phyloP scores from a whole-genome alignment of 225 moss, liverwort and hornwort genomes.

The Physcomitrellopsis africana region DNA sequence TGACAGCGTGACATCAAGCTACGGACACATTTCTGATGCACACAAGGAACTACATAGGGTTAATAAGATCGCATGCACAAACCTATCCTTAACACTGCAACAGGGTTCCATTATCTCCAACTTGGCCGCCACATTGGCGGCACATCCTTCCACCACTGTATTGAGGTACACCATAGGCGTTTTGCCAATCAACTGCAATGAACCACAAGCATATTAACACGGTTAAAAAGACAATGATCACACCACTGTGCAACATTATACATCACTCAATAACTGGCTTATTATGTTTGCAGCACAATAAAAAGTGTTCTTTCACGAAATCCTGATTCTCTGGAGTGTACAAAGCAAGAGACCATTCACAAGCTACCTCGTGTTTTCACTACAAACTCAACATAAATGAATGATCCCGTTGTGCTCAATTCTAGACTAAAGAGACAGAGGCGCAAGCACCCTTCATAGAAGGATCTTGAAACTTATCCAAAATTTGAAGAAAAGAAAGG shows the following conservation, averaged over 20 bases:
- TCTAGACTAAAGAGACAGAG: background rate
- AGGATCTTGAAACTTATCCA: background rate
- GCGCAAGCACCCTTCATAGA: background rate
- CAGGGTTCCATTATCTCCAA: slow-evolving; percentile 91
- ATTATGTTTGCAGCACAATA: too few species aligned
- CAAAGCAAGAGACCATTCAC: too few species aligned
- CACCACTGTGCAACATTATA: background rate
- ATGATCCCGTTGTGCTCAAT: background rate
- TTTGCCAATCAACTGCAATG: slow-evolving; percentile 73
- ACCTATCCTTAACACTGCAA: slow-evolving; percentile 89
- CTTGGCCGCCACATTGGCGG: slow-evolving; percentile 79
- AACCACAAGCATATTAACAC: slow-evolving; percentile 8
- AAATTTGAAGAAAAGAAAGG: background rate
- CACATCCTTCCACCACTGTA: slow-evolving; percentile 63
- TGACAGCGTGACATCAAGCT: background rate
- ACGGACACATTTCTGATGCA: background rate
- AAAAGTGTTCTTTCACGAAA: too few species aligned
- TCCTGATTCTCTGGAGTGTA: too few species aligned
- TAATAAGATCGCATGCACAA: background rate
- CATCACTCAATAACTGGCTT: background rate
- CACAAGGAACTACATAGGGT: background rate
- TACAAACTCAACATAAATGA: background rate
- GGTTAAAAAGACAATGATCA: background rate
- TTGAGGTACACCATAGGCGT: slow-evolving; percentile 94
- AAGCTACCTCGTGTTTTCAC: too few species aligned